phyloP scores from a whole-genome alignment of 495 filamentous ascomycete genomes.

The Xylaria telfairii region DNA sequence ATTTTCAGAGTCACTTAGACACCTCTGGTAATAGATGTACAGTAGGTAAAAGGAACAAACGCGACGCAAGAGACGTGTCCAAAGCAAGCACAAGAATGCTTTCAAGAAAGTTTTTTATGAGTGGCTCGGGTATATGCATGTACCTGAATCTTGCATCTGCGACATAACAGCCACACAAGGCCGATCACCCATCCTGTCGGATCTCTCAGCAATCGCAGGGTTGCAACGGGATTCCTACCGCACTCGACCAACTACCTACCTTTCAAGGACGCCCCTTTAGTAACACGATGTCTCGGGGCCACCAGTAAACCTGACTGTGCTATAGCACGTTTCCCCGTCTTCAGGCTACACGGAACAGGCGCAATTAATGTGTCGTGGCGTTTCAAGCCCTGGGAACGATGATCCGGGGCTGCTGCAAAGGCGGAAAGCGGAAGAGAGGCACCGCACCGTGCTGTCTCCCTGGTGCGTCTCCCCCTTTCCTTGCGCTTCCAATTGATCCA shows the following conservation, averaged over 20 bases:
- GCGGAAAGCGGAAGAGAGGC: background rate
- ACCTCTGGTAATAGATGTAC: too few species aligned
- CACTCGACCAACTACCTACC: background rate
- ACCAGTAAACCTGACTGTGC: constrained; percentile 19
- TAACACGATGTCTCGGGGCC: constrained; percentile 22
- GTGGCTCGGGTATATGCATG: background rate
- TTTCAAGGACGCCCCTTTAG: background rate
- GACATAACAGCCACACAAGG: constrained; percentile 22
- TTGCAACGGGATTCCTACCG: background rate
- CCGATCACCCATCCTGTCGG: constrained; percentile 22
- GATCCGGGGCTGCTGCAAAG: background rate
- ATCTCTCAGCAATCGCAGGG: constrained; percentile 8
- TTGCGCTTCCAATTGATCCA: constrained; percentile 20
- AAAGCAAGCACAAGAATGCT: background rate
- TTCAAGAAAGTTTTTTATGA: background rate
- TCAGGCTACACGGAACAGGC: background rate
- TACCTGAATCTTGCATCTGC: constrained; percentile 19
- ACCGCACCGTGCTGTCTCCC: background rate
- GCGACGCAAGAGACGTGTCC: background rate
- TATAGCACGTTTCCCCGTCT: background rate
- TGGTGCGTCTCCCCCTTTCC: constrained; percentile 18
- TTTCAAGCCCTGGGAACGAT: background rate
- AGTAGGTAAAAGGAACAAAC: background rate
- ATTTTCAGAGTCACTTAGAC: too few species aligned
- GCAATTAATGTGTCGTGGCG: background rate